Percentiles rank a stretch among this genome's conserved stretches.
These are phyloP conservation scores for Pyrrhoderma lamaoense DNA, from an alignment of 1,284 basidiomycete species.

Conservation along the genomic window DNA sequence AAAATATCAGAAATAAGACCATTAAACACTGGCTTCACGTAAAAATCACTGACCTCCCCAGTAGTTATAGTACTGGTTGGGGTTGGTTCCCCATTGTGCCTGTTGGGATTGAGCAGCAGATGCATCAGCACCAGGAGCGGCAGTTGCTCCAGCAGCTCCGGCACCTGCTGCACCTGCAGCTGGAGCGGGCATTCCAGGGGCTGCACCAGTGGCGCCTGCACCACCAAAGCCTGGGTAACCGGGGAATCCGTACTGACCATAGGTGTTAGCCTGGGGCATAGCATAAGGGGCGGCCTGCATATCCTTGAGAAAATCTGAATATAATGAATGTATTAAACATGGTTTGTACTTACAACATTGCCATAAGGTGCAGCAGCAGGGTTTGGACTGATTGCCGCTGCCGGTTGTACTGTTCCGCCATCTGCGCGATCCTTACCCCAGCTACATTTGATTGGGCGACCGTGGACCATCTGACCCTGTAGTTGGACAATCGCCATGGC, in stretches of 20 bases:
- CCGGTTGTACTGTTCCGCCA: constrained; percentile 48
- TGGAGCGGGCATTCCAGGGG: constrained; percentile 64
- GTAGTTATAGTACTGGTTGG: constrained; percentile 74
- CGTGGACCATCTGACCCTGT: constrained; percentile 92
- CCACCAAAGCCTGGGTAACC: constrained; percentile 62
- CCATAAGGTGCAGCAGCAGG: constrained; percentile 58
- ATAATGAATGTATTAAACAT: background rate
- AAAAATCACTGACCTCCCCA: constrained; percentile 61
- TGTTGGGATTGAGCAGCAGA: constrained; percentile 41
- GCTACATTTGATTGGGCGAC: constrained; percentile 91
- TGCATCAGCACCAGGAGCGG: constrained; percentile 47
- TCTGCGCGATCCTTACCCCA: constrained; percentile 96
- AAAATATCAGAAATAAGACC: constrained; percentile 2
- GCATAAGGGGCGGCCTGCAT: constrained; percentile 40
- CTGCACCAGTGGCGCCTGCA: constrained; percentile 44
- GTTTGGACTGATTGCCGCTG: constrained; percentile 53
- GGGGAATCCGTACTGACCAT: constrained; percentile 73
- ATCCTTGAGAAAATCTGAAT: constrained; percentile 7
- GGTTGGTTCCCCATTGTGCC: constrained; percentile 67
- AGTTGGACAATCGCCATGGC: constrained; percentile 95
- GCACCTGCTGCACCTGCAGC: constrained; percentile 42
- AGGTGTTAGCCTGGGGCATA: constrained; percentile 73
- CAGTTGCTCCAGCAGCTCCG: constrained; percentile 45
- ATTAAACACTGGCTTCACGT: too few species aligned
- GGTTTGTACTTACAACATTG: constrained; percentile 49